Base-by-base conservation (phyloP, 768 basidiomycete species). In the Coprinopsis sp. region DNA sequence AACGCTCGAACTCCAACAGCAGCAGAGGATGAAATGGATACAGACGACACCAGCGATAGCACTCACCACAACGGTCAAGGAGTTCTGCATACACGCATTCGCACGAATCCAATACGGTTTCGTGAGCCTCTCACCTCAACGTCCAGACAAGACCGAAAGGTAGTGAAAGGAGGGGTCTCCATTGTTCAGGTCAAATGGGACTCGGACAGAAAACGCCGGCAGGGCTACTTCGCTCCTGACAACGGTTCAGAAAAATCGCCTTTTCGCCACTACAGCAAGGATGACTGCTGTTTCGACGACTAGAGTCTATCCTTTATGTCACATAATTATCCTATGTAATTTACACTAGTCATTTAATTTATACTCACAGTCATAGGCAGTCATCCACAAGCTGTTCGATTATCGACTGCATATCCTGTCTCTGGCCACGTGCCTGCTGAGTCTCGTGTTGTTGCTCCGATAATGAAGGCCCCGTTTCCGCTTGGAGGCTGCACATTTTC, bases 241-340 rank as follows among this genome's bases (percentile, higher is more conserved):
- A 55, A 59, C 30, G 61, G 63, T 28, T 46, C 53, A 12, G 60
- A 62, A 43, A 65, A 65, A 40, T 65, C 64, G 18, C 55, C 54
- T 27, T 65, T 65, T 47, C 54, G 64, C 42, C 64, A 63, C 47
- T 65, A 65, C 46, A 63, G 58, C 46, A 62, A 62, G 40, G 52
- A 54, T 19, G 53, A 58, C n/a, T 60, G 58, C 43, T 55, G 61
- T 44, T 60, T 56, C 48, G 54, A 56, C 24, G 51, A 51, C n/a
- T 57, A 42, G 53, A 12, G 27, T 6, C n/a, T n/a, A n/a, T n/a
- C n/a, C n/a, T n/a, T n/a, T n/a, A n/a, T n/a, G n/a, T n/a, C n/a
- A n/a, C n/a, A n/a, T n/a, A n/a, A n/a, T n/a, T n/a, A n/a, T n/a
- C n/a, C n/a, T n/a, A n/a, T n/a, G n/a, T n/a, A n/a, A n/a, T n/a